Base-by-base conservation (phyloP, 371 early-diverging fungal species). In the Polyrhizophydium stewartii region DNA sequence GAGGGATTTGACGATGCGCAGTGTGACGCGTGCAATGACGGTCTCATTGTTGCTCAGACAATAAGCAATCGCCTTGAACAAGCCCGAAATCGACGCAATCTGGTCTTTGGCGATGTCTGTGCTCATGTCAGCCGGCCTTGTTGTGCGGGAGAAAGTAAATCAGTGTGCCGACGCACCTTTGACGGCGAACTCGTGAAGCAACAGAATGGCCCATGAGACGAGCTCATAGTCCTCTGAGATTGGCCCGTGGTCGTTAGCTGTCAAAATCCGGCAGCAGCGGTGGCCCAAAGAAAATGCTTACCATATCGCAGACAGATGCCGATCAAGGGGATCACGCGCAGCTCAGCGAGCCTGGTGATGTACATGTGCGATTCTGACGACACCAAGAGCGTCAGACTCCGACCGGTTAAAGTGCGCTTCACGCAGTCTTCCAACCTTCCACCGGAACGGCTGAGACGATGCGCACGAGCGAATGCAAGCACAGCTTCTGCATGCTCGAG, bases 401-500 rank as follows among this genome's bases (percentile, higher is more conserved):
- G 3, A 0, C 50, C 17, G n/a, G n/a, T 33, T 22, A 3, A 16
- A 38, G 27, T 28, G 22, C 2, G 37, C 37, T 19, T 52, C 19
- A 17, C 10, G 41, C 17, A 3, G 7, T 12, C 6, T 6, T 5
- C 38, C 35, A 10, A 28, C 49, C 16, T 16, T 47, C 49, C 21
- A 22, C 50, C 3, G 40, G 49, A 47, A 45, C 6, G 49, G 76
- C 83, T 3, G 87, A 80, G 5, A 91, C 70, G 33, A 92, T 69
- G n/a, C 92, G 80, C 0, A 92, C 90, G 33, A 92, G 72, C 37
- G 89, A 81, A 65, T 92, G 90, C 65, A 92, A 71, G 67, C 90
- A 91, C 13, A 89, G 80, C 62, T 89, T 89, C 22, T 91, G 92
- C 89, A 90, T 88, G 52, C 83, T 89, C 16, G 87, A 83, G 56